These are phyloP conservation scores for Aphanomyces euteiches DNA, from an alignment of 352 stramenopile species.

Conservation along the genomic window DNA sequence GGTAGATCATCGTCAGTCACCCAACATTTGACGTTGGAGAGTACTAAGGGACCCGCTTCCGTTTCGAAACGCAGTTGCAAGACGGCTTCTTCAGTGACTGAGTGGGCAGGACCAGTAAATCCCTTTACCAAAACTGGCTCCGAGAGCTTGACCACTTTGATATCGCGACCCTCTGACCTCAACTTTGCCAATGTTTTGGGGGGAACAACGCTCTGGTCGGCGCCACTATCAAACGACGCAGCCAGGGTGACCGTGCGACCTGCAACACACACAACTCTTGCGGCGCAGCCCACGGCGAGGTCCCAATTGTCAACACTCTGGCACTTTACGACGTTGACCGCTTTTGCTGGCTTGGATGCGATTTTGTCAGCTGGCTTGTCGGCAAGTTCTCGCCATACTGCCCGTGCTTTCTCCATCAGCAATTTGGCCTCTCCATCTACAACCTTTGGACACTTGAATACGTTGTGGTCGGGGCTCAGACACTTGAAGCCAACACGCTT, in stretches of 20 bases:
- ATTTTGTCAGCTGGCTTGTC: no score
- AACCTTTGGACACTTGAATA: constrained; percentile 17
- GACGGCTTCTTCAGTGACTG: constrained; percentile 4
- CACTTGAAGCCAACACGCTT: constrained; percentile 15
- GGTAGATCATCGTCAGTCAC: neutral
- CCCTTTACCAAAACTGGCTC: neutral
- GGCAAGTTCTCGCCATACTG: no score
- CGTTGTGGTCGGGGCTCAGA: neutral
- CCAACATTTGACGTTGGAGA: constrained; percentile 8
- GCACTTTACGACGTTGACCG: neutral
- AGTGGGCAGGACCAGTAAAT: constrained; percentile 1
- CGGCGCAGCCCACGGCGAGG: constrained; percentile 3
- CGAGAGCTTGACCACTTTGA: neutral
- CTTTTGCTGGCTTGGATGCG: neutral
- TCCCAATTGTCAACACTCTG: neutral
- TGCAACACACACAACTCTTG: constrained; percentile 5
- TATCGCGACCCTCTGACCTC: neutral
- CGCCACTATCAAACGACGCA: neutral
- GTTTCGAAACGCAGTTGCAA: constrained; percentile 7
- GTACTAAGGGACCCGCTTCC: constrained; percentile 1
- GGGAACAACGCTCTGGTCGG: neutral
- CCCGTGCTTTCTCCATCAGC: neutral
- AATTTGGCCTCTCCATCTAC: neutral
- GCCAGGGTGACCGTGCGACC: neutral
- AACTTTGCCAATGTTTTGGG: neutral